These are phyloP conservation scores for Malassezia cuniculi DNA, from an alignment of 1,284 basidiomycete species.

Conservation along the genomic window DNA sequence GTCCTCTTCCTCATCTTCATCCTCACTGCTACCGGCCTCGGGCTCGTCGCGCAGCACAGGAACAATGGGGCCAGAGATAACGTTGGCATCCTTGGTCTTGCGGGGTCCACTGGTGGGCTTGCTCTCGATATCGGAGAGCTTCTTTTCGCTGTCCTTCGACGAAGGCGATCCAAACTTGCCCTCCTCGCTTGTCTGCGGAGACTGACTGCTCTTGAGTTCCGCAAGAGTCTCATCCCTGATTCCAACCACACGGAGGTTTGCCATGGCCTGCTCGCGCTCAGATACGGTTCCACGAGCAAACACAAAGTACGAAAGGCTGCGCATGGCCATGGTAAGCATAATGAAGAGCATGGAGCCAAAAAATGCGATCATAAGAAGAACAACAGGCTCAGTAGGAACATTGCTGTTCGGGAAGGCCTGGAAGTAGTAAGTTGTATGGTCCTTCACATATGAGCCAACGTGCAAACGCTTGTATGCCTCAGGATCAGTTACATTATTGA, in stretches of 20 bases:
- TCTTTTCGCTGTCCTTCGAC: background rate
- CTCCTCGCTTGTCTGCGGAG: background rate
- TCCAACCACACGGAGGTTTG: constrained; percentile 11
- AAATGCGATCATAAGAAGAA: constrained; percentile 1
- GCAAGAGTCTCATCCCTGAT: background rate
- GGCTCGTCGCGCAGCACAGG: constrained; percentile 11
- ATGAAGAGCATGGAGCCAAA: background rate
- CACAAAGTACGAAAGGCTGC: too few relatives aligned
- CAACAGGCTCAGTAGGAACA: constrained; percentile 2
- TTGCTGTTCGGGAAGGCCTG: constrained; percentile 9
- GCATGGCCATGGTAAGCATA: background rate
- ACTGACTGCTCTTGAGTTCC: too few relatives aligned
- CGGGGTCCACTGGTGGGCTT: too few relatives aligned
- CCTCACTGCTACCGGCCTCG: background rate
- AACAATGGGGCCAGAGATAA: constrained; percentile 10
- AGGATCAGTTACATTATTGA: too few relatives aligned
- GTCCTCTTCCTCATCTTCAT: constrained; percentile 1
- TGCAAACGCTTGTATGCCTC: too few relatives aligned
- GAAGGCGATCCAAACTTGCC: too few relatives aligned
- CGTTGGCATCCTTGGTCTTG: constrained; percentile 11
- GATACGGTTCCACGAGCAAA: too few relatives aligned
- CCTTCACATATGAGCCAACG: too few relatives aligned
- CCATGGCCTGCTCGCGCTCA: constrained; percentile 8
- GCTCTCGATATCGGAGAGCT: too few relatives aligned
- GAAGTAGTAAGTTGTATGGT: constrained; percentile 3